These are phyloP conservation scores for Huntiella moniliformis DNA, from an alignment of 2,329 filamentous ascomycete species.

Conservation along the genomic window DNA sequence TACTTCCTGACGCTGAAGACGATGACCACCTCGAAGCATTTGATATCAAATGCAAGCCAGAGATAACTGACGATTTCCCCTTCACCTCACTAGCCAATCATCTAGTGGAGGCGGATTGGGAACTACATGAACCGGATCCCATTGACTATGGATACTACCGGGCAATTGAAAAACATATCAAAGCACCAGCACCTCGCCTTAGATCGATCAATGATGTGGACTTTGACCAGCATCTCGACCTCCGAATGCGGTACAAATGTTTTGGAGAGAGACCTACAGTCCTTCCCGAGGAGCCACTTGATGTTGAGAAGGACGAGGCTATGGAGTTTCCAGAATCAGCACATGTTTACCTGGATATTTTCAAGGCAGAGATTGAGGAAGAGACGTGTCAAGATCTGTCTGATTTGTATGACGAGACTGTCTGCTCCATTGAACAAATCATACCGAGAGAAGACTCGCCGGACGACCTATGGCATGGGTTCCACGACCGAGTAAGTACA, in stretches of 20 bases:
- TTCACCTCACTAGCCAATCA: neutral
- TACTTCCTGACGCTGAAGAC: slow-evolving; percentile 1
- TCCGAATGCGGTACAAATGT: slow-evolving; percentile 2
- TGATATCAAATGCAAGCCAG: neutral
- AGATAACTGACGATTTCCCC: slow-evolving; percentile 1
- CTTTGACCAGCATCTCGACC: neutral
- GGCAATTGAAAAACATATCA: slow-evolving; percentile 2
- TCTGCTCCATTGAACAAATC: neutral
- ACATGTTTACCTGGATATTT: neutral
- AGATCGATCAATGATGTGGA: neutral
- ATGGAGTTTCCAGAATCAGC: slow-evolving; percentile 7
- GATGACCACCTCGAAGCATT: slow-evolving; percentile 4
- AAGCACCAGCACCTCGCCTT: slow-evolving; percentile 1
- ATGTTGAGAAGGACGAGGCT: slow-evolving; percentile 7
- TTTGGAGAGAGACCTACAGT: neutral
- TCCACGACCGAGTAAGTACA: neutral
- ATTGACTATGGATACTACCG: neutral
- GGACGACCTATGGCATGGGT: neutral
- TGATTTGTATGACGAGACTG: neutral
- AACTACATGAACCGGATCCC: neutral
- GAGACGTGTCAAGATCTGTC: slow-evolving; percentile 1
- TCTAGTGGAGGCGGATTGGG: slow-evolving; percentile 1
- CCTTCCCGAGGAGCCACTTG: slow-evolving; percentile 7
- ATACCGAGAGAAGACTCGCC: neutral
- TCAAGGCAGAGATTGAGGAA: slow-evolving; percentile 5